Evolutionary conservation across 2,329 filamentous ascomycete species (phyloP), one percentile per base, ranked within the genome.

Genomic region (Cercospora zeae-maydis): DNA sequence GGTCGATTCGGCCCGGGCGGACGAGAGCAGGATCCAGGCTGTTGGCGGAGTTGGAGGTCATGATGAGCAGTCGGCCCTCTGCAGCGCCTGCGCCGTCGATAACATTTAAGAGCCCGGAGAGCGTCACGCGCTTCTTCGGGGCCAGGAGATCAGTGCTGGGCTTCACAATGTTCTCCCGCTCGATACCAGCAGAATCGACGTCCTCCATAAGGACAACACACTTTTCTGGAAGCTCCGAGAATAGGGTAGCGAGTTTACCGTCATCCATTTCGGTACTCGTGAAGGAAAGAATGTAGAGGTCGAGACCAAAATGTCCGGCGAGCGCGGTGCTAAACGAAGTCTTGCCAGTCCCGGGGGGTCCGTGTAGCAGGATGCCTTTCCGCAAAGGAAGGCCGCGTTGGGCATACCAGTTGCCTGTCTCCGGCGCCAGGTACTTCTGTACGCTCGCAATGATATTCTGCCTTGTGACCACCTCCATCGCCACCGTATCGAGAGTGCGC

Each of bases 201-300:
- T 98, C 93, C 76, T 98, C 93, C 73, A 96, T 93, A 86, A 98
- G 97, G 79, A 98, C 97, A 74, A 98, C 97, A 78, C 93, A 98
- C 84, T 97, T 96, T 58, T 92, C 96, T 71, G 93, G 88, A 10
- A 95, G 93, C 92, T 96, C 96, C 80, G 97, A 93, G 76, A 99
- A 98, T 3, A 98, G 84, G 79, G 96, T 92, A 72, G 93, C 88
- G 21, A 99, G 93, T 92, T 96, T 97, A 72, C 92, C 86, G 8
- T 95, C 95, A 75, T 97, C 97, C 79, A 98, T 92, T 3, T 96
- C 92, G 72, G 97, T 81, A 77, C 97, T 93, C 72, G 91, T 95
- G 68, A 95, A 93, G 76, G 97, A 97, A 74, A 98, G 92, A 75
- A 93, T 87, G 77, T 97, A 97, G 76, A 98, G 96, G 21, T 93